These are phyloP conservation scores for Tetrapisispora pingtungensis DNA, from an alignment of 805 yeast genomes.

Conservation along the genomic window DNA sequence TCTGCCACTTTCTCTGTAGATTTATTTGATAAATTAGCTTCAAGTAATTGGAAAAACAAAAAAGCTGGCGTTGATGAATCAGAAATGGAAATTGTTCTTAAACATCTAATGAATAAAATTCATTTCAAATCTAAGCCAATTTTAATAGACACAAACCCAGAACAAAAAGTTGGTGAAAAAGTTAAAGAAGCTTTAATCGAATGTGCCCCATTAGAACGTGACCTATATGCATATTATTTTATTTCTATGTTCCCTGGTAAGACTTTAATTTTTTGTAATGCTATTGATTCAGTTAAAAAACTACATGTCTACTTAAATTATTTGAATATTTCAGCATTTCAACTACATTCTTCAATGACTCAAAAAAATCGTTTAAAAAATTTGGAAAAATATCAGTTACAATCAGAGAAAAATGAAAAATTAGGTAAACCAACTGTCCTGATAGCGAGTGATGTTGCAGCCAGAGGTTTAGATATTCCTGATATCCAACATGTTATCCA, in stretches of 20 bases:
- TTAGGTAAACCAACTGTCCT: constrained; percentile 52
- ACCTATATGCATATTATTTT: constrained; percentile 81
- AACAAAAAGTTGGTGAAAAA: constrained; percentile 61
- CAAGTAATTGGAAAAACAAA: constrained; percentile 26
- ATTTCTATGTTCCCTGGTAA: constrained; percentile 77
- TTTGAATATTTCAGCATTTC: constrained; percentile 56
- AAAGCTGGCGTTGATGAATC: constrained; percentile 19
- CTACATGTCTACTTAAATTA: constrained; percentile 64
- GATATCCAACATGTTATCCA: constrained; percentile 89
- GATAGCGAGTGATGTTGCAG: constrained; percentile 95
- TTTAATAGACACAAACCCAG: constrained; percentile 79
- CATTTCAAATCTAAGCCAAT: constrained; percentile 62
- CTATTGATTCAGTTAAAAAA: constrained; percentile 90
- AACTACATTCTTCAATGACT: constrained; percentile 87
- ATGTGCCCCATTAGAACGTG: constrained; percentile 85
- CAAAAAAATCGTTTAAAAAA: constrained; percentile 87
- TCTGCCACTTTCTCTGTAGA: constrained; percentile 88
- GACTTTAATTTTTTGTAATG: constrained; percentile 83
- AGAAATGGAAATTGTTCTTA: constrained; percentile 49
- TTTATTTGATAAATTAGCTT: constrained; percentile 64
- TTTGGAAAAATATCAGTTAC: constrained; percentile 51
- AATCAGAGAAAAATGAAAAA: constrained; percentile 31
- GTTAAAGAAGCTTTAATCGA: constrained; percentile 83
- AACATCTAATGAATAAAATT: constrained; percentile 57
- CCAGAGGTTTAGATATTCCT: constrained; percentile 92